phyloP scores from a whole-genome alignment of 441 rosid species.

The Adansonia gregorii region DNA sequence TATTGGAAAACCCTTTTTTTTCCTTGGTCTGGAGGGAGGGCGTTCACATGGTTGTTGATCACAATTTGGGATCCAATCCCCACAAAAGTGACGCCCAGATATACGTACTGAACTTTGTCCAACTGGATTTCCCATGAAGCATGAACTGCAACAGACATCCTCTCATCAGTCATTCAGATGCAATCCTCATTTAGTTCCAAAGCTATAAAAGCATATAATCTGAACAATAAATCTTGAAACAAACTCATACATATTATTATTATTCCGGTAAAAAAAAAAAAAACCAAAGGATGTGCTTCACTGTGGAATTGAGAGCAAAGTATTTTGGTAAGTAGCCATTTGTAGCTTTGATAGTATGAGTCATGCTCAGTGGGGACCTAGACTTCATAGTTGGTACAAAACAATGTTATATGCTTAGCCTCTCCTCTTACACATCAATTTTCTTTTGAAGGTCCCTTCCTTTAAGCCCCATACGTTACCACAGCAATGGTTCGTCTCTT shows the following conservation, averaged over 20 bases:
- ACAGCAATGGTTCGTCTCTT: conserved; percentile 36
- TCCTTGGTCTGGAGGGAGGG: neutral
- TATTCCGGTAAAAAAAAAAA: conserved; percentile 18
- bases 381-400: conserved; percentile 34
- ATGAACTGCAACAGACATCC: neutral
- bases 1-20: neutral
- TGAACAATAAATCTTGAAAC: conserved; percentile 19
- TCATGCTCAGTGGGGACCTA: conserved; percentile 32
- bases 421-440: conserved; percentile 9
- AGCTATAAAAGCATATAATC: neutral
- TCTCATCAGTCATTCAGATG: neutral
- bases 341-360: conserved; percentile 28
- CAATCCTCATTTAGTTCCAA: neutral
- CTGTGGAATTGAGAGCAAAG: conserved; percentile 31
- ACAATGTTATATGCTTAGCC: conserved; percentile 33
- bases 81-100: conserved; percentile 22
- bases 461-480: neutral
- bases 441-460: conserved; percentile 23
- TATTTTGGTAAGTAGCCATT: conserved; percentile 38
- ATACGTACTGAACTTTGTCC: conserved; percentile 9
- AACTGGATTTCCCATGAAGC: conserved; percentile 15
- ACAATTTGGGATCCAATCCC: conserved; percentile 34
- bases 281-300: conserved; percentile 27
- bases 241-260: neutral
- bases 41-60: conserved; percentile 30